Percentiles rank a stretch among this genome's conserved stretches.
Conservation (phyloP, 2,329 filamentous ascomycete species). For the Fusarium illudens region DNA sequence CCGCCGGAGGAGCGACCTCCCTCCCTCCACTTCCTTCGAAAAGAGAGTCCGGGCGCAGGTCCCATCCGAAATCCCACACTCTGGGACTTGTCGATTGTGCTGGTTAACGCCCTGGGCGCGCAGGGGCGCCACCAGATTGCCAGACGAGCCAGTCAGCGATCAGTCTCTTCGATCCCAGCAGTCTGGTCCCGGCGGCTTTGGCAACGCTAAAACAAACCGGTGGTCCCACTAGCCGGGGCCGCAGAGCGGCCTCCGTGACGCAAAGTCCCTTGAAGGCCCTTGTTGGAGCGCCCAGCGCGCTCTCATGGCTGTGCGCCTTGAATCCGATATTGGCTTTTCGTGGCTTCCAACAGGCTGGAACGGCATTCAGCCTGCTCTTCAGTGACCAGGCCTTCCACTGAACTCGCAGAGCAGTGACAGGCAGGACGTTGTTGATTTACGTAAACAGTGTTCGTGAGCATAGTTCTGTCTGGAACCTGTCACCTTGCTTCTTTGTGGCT, state of each 20-base stretch:
- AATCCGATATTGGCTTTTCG: neutral
- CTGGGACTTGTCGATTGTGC: slow-evolving; percentile 17
- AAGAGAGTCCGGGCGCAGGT: slow-evolving; percentile 4
- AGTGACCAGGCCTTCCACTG: neutral
- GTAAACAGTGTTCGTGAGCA: neutral
- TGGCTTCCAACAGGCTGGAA: slow-evolving; percentile 1
- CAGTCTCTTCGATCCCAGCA: slow-evolving; percentile 38
- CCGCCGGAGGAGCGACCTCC: slow-evolving; percentile 18
- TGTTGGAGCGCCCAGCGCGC: slow-evolving; percentile 1
- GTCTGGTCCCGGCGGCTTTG: slow-evolving; percentile 48
- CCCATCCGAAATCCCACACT: slow-evolving; percentile 13
- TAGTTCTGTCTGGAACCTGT: neutral
- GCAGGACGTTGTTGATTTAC: neutral
- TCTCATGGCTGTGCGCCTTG: neutral
- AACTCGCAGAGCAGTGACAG: neutral
- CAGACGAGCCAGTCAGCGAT: slow-evolving; percentile 36
- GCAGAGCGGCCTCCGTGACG: slow-evolving; percentile 26
- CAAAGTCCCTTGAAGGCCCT: slow-evolving; percentile 16
- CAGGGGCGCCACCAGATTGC: slow-evolving; percentile 19
- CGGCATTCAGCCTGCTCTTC: neutral
- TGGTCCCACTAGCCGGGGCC: slow-evolving; percentile 38
- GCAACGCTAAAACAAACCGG: slow-evolving; percentile 42
- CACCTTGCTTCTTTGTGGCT: slow-evolving; percentile 4
- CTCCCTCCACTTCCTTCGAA: slow-evolving; percentile 3
- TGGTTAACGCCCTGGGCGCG: slow-evolving; percentile 32